Conservation (phyloP, 768 basidiomycete genomes). For the Auricularia sp. region DNA sequence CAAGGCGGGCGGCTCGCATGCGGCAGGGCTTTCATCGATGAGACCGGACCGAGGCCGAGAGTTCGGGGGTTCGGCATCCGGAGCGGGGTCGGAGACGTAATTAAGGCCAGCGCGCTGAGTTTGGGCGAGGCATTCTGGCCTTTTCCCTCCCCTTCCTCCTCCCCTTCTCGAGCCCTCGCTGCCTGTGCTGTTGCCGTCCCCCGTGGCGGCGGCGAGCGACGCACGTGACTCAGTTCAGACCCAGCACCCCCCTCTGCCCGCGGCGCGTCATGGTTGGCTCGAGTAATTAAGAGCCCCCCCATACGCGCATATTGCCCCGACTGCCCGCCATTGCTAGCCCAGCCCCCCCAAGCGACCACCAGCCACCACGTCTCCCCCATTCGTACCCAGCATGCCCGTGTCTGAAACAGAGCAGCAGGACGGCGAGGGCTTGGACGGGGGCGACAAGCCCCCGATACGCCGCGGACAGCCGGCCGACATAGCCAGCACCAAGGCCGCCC, state of each 20-base stretch:
- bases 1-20: not conserved
- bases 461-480: not conserved
- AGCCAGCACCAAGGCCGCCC: not conserved
- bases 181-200: not conserved
- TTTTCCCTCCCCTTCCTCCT: too few species aligned
- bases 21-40: not conserved
- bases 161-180: not conserved
- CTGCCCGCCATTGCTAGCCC: conserved; percentile 10
- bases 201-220: not conserved
- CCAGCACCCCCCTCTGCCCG: conserved; percentile 2
- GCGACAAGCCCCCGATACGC: conserved; percentile 44
- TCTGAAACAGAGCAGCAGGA: conserved; percentile 44
- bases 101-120: not conserved
- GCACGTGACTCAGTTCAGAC: not conserved
- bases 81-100: not conserved
- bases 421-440: conserved; percentile 44
- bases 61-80: not conserved
- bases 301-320: conserved; percentile 9
- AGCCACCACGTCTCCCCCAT: conserved; percentile 11
- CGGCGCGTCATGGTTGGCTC: conserved; percentile 26
- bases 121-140: not conserved
- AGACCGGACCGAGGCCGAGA: not conserved
- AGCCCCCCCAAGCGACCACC: conserved; percentile 10
- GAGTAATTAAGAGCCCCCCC: conserved; percentile 20
- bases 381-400: conserved; percentile 24